Conservation (phyloP, 352 stramenopile genomes). For the Pythium dissotocum region DNA sequence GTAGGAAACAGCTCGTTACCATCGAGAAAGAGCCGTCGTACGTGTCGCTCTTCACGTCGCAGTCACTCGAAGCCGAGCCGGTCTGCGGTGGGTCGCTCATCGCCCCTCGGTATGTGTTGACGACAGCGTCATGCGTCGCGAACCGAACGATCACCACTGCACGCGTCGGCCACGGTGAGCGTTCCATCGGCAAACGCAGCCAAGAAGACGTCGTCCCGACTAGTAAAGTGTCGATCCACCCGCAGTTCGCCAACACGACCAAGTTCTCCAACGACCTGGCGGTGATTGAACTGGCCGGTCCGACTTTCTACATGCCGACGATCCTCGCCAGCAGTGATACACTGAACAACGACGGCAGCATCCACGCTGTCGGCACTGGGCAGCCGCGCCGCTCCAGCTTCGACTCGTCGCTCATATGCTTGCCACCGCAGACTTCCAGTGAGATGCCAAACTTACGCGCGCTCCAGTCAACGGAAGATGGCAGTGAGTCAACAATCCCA, state of each 20-base stretch:
- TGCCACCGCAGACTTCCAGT: background rate
- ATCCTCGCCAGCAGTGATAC: slow-evolving; percentile 25
- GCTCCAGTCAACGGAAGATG: background rate
- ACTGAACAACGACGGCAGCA: slow-evolving; percentile 3
- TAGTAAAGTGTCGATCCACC: slow-evolving; percentile 15
- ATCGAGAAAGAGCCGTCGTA: slow-evolving; percentile 16
- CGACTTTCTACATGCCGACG: slow-evolving; percentile 27
- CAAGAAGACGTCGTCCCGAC: slow-evolving; percentile 22
- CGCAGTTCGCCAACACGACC: slow-evolving; percentile 24
- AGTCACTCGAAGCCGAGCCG: background rate
- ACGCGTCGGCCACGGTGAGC: slow-evolving; percentile 16
- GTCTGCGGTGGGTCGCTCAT: slow-evolving; percentile 29
- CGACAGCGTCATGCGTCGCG: slow-evolving; percentile 24
- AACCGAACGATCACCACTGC: slow-evolving; percentile 18
- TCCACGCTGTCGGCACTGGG: background rate
- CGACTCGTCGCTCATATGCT: slow-evolving; percentile 14
- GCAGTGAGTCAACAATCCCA: background rate
- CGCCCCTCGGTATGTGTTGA: slow-evolving; percentile 24
- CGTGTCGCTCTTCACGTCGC: slow-evolving; percentile 19
- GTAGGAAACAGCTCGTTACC: background rate
- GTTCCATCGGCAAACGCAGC: background rate
- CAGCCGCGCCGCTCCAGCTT: background rate
- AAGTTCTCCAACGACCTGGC: slow-evolving; percentile 26
- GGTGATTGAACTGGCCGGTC: slow-evolving; percentile 21
- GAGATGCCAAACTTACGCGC: background rate